Conservation (phyloP, 202 grass and related monocot species). For the Bolboschoenoplectus hybrid region DNA sequence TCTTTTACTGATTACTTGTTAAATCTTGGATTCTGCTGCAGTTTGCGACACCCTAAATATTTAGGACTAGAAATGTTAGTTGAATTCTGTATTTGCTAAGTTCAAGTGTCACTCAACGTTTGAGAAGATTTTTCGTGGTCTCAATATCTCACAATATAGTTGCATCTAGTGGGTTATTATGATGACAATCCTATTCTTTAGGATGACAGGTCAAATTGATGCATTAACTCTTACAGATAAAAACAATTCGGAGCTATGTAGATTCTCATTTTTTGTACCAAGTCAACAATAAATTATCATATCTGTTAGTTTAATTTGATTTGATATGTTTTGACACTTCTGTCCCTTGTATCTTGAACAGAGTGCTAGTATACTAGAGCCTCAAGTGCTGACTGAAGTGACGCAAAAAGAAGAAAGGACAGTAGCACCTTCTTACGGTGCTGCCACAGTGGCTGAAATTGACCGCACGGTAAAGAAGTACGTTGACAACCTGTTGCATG, state of each 20-base stretch:
- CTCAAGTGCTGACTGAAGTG: slow-evolving; percentile 62
- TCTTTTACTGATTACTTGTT: background rate
- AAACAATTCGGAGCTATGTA: background rate
- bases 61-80: background rate
- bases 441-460: slow-evolving; percentile 63
- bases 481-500: slow-evolving; percentile 75
- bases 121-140: background rate
- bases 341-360: slow-evolving; percentile 31
- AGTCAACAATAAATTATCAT: background rate
- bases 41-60: background rate
- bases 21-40: background rate
- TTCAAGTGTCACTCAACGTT: background rate
- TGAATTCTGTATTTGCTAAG: slow-evolving; percentile 17
- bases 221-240: background rate
- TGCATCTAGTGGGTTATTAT: background rate
- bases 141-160: background rate
- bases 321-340: slow-evolving; percentile 6
- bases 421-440: slow-evolving; percentile 39
- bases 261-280: background rate
- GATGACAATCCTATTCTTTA: background rate
- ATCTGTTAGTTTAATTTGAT: slow-evolving; percentile 2
- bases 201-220: background rate
- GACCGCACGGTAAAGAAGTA: slow-evolving; percentile 87
- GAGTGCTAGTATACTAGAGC: slow-evolving; percentile 58
- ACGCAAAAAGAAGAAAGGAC: slow-evolving; percentile 69